Evolutionary conservation across 208 protist species (phyloP).

Genomic region (Trypanosoma scelopori): DNA sequence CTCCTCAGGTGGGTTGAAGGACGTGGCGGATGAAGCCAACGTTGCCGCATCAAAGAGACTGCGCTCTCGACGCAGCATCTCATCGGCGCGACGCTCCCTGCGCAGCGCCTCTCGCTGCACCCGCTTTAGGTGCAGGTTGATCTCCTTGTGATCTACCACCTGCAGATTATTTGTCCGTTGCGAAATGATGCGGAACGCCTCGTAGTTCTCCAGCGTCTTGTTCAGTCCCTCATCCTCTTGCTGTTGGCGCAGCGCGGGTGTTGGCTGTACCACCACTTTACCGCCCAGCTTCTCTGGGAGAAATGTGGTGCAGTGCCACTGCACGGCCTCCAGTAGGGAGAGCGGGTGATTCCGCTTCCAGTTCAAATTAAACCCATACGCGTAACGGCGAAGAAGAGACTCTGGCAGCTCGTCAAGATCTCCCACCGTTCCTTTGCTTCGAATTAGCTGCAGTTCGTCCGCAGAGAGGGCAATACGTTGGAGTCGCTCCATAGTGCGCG

Average conservation of each 20-base stretch:
- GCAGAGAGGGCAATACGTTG: constrained; percentile 58
- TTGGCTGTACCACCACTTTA: constrained; percentile 33
- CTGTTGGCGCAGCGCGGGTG: constrained; percentile 68
- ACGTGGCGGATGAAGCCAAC: constrained; percentile 67
- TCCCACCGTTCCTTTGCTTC: constrained; percentile 48
- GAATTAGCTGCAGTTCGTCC: constrained; percentile 68
- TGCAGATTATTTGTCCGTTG: constrained; percentile 89
- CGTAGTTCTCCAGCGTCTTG: constrained; percentile 82
- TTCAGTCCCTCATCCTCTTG: constrained; percentile 77
- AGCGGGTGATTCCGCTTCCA: constrained; percentile 69
- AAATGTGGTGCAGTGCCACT: constrained; percentile 84
- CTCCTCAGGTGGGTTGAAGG: constrained; percentile 38
- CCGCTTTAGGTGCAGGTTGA: constrained; percentile 80
- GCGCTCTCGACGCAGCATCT: constrained; percentile 57
- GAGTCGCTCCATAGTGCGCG: constrained; percentile 52
- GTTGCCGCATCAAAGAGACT: constrained; percentile 64
- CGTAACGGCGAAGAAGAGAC: constrained; percentile 81
- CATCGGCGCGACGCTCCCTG: constrained; percentile 52
- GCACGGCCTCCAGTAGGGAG: constrained; percentile 75
- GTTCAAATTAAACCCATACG: constrained; percentile 77
- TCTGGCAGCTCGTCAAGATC: constrained; percentile 86
- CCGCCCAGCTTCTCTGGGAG: constrained; percentile 32
- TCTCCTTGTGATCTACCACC: constrained; percentile 88
- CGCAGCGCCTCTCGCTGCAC: constrained; percentile 50
- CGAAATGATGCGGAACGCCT: constrained; percentile 86